Evolutionary conservation across 1,139 yeast species (phyloP).

Genomic region (Sugiyamaella castrensis): DNA sequence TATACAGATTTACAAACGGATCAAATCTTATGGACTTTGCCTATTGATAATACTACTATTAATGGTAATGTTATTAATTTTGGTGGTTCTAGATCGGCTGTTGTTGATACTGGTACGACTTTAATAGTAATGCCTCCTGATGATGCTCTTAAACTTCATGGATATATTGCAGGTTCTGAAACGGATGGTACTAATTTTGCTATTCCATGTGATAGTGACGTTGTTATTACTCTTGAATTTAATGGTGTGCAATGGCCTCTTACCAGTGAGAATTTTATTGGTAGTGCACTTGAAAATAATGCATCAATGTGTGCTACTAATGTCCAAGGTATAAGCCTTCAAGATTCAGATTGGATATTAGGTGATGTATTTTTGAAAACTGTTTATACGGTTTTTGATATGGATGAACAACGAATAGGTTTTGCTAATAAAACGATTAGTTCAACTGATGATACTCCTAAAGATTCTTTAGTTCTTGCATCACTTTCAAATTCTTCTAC

Average conservation of each 20-base stretch:
- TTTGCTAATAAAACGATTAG: slow-evolving; percentile 42
- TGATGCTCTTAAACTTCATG: slow-evolving; percentile 55
- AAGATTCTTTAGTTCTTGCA: slow-evolving; percentile 23
- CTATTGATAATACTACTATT: slow-evolving; percentile 41
- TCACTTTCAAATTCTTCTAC: slow-evolving; percentile 6
- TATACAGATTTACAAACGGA: slow-evolving; percentile 43
- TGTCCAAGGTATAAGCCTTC: slow-evolving; percentile 50
- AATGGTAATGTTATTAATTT: slow-evolving; percentile 39
- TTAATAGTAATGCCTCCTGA: slow-evolving; percentile 54
- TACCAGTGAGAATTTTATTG: slow-evolving; percentile 48
- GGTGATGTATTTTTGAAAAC: slow-evolving; percentile 61
- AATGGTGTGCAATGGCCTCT: slow-evolving; percentile 47
- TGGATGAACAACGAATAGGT: slow-evolving; percentile 50
- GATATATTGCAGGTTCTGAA: slow-evolving; percentile 48
- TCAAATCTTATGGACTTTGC: slow-evolving; percentile 54
- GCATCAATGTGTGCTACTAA: slow-evolving; percentile 63
- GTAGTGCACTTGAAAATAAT: slow-evolving; percentile 42
- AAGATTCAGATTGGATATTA: slow-evolving; percentile 43
- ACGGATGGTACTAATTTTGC: slow-evolving; percentile 62
- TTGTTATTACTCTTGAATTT: slow-evolving; percentile 42
- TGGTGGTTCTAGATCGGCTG: slow-evolving; percentile 43
- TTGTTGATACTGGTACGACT: slow-evolving; percentile 68
- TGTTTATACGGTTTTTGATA: slow-evolving; percentile 59
- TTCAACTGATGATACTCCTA: slow-evolving; percentile 26
- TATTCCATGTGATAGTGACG: slow-evolving; percentile 52